Evolutionary conservation across 164 flowering plant genomes (phyloP), one percentile per base, ranked within the genome.

Genomic region (Chimonanthus salicifolius): DNA sequence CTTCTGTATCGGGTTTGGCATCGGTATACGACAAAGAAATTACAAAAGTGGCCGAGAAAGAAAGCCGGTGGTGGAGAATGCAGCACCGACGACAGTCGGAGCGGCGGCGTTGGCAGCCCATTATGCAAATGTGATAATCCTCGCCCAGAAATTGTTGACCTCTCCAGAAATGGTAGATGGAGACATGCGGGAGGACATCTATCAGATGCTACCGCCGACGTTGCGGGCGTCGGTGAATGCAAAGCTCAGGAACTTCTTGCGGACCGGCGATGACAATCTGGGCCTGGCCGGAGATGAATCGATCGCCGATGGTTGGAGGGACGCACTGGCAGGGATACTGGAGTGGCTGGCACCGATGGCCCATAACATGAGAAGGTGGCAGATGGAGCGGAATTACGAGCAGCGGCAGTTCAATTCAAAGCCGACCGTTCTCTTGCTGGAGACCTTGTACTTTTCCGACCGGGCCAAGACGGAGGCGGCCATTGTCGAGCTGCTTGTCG

Each of bases 261-360:
- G 33, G 7, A 66, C 49, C 46, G 77, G 72, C 49, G 71, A 74
- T 67, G 66, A 33, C 33, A 33, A 33, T 33, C 33, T 33, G 33
- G 33, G 33, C 33, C 20, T 62, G 33, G 66, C 5, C 48, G 62
- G 58, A 3, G 85, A 79, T 44, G 74, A 71, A 18, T 33, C 75
- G 73, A 60, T 87, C 49, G 92, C 88, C 13, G 81, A 78, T 58
- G 87, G 86, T 48, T 89, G 96, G 94, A 64, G 83, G 71, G 89
- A 86, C 6, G 91, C 83, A 33, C 3, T 87, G 80, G 81, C 70
- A 49, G 79, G 69, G 68, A 85, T 89, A n/a, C 11, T 92, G 76
- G 67, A 49, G 77, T 92, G 98, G 98, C 83, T 94, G 21, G 84
- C 71, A 33, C 98, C 97, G 2, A 70, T 92, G 85, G 98, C 94